Percentiles rank a stretch among this genome's conserved stretches.
Evolutionary conservation across 768 basidiomycete genomes (phyloP).

Genomic region (Cantharellus anzutake): DNA sequence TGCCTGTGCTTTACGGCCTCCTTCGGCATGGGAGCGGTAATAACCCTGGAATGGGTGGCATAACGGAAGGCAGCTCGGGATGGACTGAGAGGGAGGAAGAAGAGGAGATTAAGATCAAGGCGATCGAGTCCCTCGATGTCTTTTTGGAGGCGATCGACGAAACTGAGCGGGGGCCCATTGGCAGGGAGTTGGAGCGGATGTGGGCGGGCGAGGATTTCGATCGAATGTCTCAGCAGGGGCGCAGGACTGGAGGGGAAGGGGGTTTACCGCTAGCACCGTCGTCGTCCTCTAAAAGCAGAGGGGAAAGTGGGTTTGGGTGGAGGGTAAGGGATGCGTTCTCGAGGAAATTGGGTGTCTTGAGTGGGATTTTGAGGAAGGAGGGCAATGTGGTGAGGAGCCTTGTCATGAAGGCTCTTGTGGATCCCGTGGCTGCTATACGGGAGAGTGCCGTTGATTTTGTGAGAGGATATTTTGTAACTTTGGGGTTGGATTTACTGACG

Average conservation of each 20-base stretch:
- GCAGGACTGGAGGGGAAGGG: not conserved
- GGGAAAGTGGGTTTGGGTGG: slow-evolving; percentile 61
- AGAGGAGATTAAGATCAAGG: slow-evolving; percentile 46
- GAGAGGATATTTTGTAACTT: no score
- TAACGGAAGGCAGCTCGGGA: not conserved
- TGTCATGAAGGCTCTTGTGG: slow-evolving; percentile 43
- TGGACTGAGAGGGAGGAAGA: slow-evolving; percentile 34
- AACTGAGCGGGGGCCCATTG: slow-evolving; percentile 25
- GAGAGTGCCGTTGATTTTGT: slow-evolving; percentile 36
- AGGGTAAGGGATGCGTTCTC: slow-evolving; percentile 58
- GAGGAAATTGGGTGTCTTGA: slow-evolving; percentile 25
- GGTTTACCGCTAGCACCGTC: not conserved
- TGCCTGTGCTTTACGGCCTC: slow-evolving; percentile 40
- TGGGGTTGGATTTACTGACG: no score
- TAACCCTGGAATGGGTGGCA: not conserved
- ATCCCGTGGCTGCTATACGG: slow-evolving; percentile 69
- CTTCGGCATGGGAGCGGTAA: not conserved
- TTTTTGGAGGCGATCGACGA: slow-evolving; percentile 36
- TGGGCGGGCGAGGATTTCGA: not conserved
- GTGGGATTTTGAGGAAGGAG: slow-evolving; percentile 20
- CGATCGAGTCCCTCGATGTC: slow-evolving; percentile 41
- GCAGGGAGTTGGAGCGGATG: no score
- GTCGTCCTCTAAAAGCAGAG: slow-evolving; percentile 19
- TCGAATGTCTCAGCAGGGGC: not conserved
- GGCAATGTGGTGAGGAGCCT: slow-evolving; percentile 33